Evolutionary conservation across 1,139 yeast genomes (phyloP).

Genomic region (Sugiyamaella japonica): DNA sequence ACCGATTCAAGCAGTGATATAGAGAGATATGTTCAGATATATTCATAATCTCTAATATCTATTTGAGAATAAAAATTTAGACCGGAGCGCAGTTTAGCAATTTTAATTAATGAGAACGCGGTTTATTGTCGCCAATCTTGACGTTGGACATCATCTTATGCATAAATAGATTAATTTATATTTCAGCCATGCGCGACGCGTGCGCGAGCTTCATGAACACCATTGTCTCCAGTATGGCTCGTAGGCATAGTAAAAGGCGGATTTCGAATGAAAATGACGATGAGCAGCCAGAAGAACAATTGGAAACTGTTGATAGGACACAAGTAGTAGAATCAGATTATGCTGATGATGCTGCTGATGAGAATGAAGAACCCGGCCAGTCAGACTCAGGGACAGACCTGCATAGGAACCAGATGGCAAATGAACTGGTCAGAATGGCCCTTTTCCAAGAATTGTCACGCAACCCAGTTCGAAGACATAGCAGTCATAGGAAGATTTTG

Average conservation of each 20-base stretch:
- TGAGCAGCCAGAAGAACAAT: no score
- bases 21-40: no score
- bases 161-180: background rate
- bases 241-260: no score
- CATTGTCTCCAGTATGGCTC: no score
- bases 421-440: conserved; percentile 14
- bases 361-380: background rate
- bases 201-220: background rate
- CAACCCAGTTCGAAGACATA: background rate
- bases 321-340: background rate
- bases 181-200: background rate
- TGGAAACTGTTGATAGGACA: no score
- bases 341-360: background rate
- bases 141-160: background rate
- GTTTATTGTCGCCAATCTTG: no score
- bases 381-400: background rate
- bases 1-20: no score
- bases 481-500: background rate
- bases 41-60: no score
- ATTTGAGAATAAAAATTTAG: no score
- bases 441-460: conserved; percentile 15
- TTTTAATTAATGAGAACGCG: no score
- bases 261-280: no score
- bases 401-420: conserved; percentile 13
- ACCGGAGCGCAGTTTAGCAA: no score